A percentile compares a stretch with the other conserved stretches of the same genome.
Conservation (phyloP, 768 basidiomycete genomes). For the Lyophyllum shimeji region DNA sequence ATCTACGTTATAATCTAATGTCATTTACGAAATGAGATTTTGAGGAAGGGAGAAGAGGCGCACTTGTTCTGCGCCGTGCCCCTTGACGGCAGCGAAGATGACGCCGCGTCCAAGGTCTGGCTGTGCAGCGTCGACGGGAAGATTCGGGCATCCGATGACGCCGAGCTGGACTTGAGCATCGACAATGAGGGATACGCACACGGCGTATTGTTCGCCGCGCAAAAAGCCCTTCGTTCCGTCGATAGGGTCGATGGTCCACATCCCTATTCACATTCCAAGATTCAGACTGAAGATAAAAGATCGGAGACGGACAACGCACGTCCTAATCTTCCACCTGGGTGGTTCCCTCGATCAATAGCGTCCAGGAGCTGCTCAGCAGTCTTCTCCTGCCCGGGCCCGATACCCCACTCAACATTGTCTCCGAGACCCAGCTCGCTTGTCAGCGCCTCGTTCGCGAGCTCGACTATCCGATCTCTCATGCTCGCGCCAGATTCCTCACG, state of each 20-base stretch:
- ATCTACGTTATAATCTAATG: slow-evolving; percentile 34
- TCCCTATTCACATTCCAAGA: slow-evolving; percentile 41
- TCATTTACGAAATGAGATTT: background rate
- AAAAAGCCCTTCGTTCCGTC: slow-evolving; percentile 95
- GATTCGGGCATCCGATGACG: slow-evolving; percentile 91
- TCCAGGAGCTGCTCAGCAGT: slow-evolving; percentile 65
- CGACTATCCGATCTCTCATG: slow-evolving; percentile 67
- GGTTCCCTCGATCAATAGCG: slow-evolving; percentile 83
- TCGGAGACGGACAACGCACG: slow-evolving; percentile 50
- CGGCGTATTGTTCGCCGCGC: slow-evolving; percentile 90
- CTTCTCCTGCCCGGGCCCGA: slow-evolving; percentile 58
- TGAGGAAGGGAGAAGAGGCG: slow-evolving; percentile 1
- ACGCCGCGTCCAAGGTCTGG: slow-evolving; percentile 70
- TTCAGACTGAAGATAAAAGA: background rate
- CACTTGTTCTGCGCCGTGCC: slow-evolving; percentile 81
- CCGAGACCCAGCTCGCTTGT: slow-evolving; percentile 50
- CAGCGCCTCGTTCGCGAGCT: slow-evolving; percentile 82
- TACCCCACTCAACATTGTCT: slow-evolving; percentile 68
- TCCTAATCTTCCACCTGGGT: slow-evolving; percentile 69
- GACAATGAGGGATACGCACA: slow-evolving; percentile 83
- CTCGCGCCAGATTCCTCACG: slow-evolving; percentile 42
- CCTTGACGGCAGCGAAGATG: slow-evolving; percentile 84
- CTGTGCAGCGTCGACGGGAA: slow-evolving; percentile 54
- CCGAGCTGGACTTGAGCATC: slow-evolving; percentile 79
- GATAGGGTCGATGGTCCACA: slow-evolving; percentile 89